phyloP scores from a whole-genome alignment of 2,329 filamentous ascomycete genomes.

The Ceratocystis huliohia region DNA sequence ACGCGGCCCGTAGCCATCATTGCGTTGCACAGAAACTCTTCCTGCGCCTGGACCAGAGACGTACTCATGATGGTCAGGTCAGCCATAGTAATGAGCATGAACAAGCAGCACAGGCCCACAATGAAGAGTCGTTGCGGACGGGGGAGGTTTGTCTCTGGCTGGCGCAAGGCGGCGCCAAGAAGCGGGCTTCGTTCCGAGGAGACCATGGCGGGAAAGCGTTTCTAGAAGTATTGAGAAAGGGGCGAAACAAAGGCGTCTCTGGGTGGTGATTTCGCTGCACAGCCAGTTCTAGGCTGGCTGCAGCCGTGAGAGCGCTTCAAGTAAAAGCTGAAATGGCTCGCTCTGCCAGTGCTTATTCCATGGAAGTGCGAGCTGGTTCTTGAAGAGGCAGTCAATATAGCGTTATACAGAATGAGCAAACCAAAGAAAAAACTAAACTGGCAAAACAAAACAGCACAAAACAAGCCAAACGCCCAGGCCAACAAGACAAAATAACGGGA shows the following conservation, averaged over 20 bases:
- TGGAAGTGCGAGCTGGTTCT: background rate
- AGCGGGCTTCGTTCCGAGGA: background rate
- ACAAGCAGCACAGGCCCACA: constrained; percentile 17
- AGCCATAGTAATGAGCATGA: constrained; percentile 19
- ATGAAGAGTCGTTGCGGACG: background rate
- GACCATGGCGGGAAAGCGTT: background rate
- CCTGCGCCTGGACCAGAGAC: constrained; percentile 18
- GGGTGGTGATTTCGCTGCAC: background rate
- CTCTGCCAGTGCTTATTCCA: background rate
- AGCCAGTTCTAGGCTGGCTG: background rate
- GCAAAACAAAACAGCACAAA: background rate
- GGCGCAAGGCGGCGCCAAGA: background rate
- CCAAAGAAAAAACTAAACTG: background rate
- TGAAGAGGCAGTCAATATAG: background rate
- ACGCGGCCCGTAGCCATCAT: background rate
- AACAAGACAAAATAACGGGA: background rate
- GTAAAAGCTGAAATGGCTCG: background rate
- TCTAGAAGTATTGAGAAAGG: background rate
- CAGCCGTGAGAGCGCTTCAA: background rate
- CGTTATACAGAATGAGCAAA: background rate
- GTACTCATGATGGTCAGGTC: constrained; percentile 20
- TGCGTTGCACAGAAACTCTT: constrained; percentile 19
- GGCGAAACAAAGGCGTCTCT: background rate
- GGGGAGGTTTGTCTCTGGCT: background rate
- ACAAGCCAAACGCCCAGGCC: background rate